Base-by-base conservation (phyloP, 441 rosid genomes). In the Populus hybrid region DNA sequence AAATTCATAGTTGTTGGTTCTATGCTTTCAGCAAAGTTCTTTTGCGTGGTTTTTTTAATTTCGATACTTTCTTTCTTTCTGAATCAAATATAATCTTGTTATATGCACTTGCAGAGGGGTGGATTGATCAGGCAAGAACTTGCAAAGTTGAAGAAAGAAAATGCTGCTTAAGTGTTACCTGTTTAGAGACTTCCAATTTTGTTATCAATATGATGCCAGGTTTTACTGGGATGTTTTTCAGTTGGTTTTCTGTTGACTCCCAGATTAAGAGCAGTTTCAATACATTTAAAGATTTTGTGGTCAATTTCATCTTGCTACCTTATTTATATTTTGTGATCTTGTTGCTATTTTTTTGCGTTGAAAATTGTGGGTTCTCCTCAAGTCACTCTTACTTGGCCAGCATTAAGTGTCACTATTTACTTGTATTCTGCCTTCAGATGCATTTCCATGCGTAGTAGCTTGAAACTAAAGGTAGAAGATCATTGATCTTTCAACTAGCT, bases 101-200 rank as follows among this genome's bases (percentile, higher is more conserved):
- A 10, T 21, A 61, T 23, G 73, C 20, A 57, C 73, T 63, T 81
- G 86, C 92, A 94, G 97, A 91, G 81, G 77, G 89, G 91, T 86
- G 97, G 93, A 77, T 88, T 91, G 69, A 80, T 94, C 74, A 89
- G 92, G 93, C 94, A 94, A 77, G 97, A 93, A 84, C 94, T 94
- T 76, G 89, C 97, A 0, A 94, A 93, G 89, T 84, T 92, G 84
- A 93, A 90, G 81, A 94, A 91, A 82, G 94, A 89, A 84, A 85
- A 23, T 64, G 78, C 89, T 46, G 83, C 90, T 46, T 91, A 79
- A 85, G 66, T 0, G 66, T 61, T 46, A 11, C 16, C 53, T 70
- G 71, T 35, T 66, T 10, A 71, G 68, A 72, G 68, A 78, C 80
- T 78, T 74, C 78, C 67, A 78, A 32, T 77, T 83, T 80, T 83